Conservation (phyloP, 225 moss, liverwort and hornwort species). For the Straminergon stramineum region DNA sequence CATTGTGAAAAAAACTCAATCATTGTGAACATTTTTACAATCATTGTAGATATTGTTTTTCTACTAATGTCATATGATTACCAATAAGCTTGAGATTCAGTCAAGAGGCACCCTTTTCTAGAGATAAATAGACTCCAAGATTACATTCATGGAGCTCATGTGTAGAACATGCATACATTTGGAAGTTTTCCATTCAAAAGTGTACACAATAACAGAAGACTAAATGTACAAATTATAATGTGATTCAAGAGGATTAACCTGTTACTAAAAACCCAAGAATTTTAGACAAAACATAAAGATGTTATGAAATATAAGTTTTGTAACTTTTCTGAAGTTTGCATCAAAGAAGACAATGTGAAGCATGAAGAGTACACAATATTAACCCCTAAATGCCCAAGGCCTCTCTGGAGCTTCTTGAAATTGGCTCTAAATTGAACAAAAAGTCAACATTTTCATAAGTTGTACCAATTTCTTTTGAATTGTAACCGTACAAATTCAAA, state of each 20-base stretch:
- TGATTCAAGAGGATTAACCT: accelerated
- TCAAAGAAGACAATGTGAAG: not conserved
- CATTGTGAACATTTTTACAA: too few species aligned
- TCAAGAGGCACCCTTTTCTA: not conserved
- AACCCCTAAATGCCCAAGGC: too few species aligned
- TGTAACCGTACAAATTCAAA: too few species aligned
- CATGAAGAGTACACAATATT: accelerated
- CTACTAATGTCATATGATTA: not conserved
- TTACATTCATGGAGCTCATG: not conserved
- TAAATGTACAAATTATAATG: not conserved
- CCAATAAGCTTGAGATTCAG: accelerated
- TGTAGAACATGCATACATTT: accelerated
- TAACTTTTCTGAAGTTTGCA: not conserved
- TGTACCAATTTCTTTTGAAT: too few species aligned
- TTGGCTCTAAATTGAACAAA: too few species aligned
- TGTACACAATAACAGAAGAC: not conserved
- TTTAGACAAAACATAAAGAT: not conserved
- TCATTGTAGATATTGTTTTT: not conserved
- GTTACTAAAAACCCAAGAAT: accelerated
- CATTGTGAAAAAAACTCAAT: not conserved
- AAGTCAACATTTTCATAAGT: too few species aligned
- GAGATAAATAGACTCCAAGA: not conserved
- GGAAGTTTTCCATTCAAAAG: not conserved
- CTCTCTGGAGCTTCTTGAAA: too few species aligned
- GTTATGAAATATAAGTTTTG: not conserved